Evolutionary conservation across 805 yeast genomes (phyloP), one percentile per base, ranked within the genome.

Genomic region (Pichia insulana): DNA sequence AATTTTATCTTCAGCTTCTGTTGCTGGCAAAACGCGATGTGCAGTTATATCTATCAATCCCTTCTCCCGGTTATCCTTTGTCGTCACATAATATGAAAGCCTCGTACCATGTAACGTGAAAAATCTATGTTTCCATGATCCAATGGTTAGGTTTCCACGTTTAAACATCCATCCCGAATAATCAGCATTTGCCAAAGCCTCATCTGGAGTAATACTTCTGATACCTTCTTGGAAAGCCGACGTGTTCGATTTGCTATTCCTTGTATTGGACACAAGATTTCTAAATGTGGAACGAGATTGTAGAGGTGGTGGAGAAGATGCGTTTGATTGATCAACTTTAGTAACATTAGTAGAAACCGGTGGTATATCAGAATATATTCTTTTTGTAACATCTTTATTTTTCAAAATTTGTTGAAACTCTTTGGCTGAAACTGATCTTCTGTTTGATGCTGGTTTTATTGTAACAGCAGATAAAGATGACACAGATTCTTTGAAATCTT

Each of bases 11-110:
- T 86, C 95, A 12, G 71, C 64, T 45, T 82, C 89, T 45, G 69
- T 71, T 0, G 85, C 80, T 1, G 96, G 94, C 20, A 87, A 67
- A 1, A 90, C 97, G 51, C 85, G 74, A 62, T 92, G 97, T 0
- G 96, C 87, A 0, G 97, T 92, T 43, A 92, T 88, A 62, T 92
- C 99, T 49, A 92, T 92, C 42, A 92, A 67, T 0, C 99, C 99
- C 52, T 83, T 80, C 58, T 92, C 99, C 49, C 78, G 74, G 31
- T 75, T 74, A 61, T 92, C 99, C 41, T 76, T 76, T 51, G 84
- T 68, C 13, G 82, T 75, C 0, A 83, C 71, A 59, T 86, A 92
- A 60, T 92, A 92, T 5, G 97, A 87, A 43, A 92, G 64, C 52
- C 99, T 70, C 0, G 98, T 92, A 3, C 95, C 96, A 63, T 92